phyloP scores from a whole-genome alignment of 345 rosid genomes.

The Aquilaria sinensis region DNA sequence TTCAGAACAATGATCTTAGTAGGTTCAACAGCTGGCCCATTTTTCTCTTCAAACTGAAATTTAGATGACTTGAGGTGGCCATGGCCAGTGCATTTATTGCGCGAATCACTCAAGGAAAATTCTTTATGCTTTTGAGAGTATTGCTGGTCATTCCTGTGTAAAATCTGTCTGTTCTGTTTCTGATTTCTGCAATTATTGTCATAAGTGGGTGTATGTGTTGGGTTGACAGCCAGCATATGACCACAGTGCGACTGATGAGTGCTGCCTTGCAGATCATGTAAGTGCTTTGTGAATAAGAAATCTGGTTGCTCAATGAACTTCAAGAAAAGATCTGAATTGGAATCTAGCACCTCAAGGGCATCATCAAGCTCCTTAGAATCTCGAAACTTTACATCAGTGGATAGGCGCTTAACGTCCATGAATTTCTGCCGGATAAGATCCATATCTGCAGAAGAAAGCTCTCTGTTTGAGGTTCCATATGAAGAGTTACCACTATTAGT shows the following conservation, averaged over 20 bases:
- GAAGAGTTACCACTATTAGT: slow-evolving; percentile 31
- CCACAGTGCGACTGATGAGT: slow-evolving; percentile 39
- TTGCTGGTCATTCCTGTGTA: slow-evolving; percentile 21
- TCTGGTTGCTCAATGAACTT: slow-evolving; percentile 89
- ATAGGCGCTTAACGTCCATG: slow-evolving; percentile 69
- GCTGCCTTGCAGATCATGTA: slow-evolving; percentile 51
- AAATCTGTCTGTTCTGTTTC: slow-evolving; percentile 36
- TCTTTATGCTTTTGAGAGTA: slow-evolving; percentile 26
- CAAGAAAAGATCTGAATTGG: slow-evolving; percentile 68
- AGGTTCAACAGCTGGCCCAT: slow-evolving; percentile 29
- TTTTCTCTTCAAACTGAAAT: slow-evolving; percentile 34
- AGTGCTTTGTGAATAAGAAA: slow-evolving; percentile 75
- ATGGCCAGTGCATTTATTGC: slow-evolving; percentile 26
- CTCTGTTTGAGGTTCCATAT: slow-evolving; percentile 24
- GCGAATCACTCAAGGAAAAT: slow-evolving; percentile 24
- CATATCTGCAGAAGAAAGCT: slow-evolving; percentile 61
- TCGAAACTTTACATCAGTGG: slow-evolving; percentile 62
- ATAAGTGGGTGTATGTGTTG: slow-evolving; percentile 28
- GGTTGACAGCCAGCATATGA: slow-evolving; percentile 30
- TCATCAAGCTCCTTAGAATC: slow-evolving; percentile 74
- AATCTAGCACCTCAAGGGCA: slow-evolving; percentile 71
- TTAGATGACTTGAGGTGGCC: slow-evolving; percentile 27
- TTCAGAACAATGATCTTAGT: slow-evolving; percentile 91
- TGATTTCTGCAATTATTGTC: slow-evolving; percentile 22
- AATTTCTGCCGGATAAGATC: slow-evolving; percentile 66